phyloP scores from a whole-genome alignment of 345 rosid genomes.

The Aegle marmelos region DNA sequence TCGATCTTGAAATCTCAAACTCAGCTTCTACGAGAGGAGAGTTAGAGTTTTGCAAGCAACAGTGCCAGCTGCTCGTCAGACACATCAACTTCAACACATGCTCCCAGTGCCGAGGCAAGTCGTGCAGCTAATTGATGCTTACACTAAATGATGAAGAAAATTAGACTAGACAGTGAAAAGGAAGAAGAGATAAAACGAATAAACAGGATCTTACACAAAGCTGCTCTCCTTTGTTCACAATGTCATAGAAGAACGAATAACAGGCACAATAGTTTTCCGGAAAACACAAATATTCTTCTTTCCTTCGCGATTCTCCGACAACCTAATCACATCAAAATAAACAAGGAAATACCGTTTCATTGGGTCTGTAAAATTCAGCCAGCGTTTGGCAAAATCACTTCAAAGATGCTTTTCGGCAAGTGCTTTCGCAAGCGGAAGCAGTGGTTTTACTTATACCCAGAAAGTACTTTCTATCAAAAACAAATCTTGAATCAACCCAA shows the following conservation, averaged over 20 bases:
- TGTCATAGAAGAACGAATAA: slow-evolving; percentile 85
- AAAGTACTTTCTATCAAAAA: background rate
- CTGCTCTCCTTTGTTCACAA: slow-evolving; percentile 81
- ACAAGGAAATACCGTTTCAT: background rate
- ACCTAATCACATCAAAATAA: slow-evolving; percentile 37
- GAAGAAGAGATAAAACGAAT: background rate
- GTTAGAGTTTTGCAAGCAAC: slow-evolving; percentile 56
- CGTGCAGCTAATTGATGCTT: slow-evolving; percentile 90
- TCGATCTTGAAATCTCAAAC: background rate
- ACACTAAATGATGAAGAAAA: slow-evolving; percentile 41
- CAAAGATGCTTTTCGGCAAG: background rate
- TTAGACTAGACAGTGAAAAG: background rate
- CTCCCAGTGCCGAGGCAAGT: slow-evolving; percentile 63
- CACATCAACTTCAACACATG: slow-evolving; percentile 48
- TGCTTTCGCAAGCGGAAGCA: background rate
- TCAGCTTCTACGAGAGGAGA: background rate
- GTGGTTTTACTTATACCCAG: background rate
- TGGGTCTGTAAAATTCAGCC: background rate
- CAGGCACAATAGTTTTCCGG: slow-evolving; percentile 79
- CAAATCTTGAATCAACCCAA: no score
- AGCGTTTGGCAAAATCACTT: background rate
- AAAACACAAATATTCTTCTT: slow-evolving; percentile 85
- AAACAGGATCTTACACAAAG: slow-evolving; percentile 54
- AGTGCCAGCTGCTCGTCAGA: slow-evolving; percentile 71
- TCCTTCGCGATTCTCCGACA: slow-evolving; percentile 79